phyloP scores from a whole-genome alignment of 1,284 basidiomycete species.

The Trichosporon sp. region DNA sequence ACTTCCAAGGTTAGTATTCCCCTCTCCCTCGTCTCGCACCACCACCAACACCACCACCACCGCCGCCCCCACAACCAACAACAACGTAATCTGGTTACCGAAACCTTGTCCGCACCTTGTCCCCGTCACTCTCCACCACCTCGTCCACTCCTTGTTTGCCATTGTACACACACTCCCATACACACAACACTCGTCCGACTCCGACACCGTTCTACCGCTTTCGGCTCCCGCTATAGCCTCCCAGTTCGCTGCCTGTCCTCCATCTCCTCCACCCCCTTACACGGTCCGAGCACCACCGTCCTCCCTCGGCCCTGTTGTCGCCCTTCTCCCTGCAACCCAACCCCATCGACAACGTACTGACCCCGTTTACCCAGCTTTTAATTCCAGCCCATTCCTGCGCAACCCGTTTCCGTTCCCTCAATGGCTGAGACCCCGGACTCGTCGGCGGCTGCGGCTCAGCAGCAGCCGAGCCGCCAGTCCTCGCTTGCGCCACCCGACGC shows the following conservation, averaged over 20 bases:
- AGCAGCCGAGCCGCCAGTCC: constrained; percentile 17
- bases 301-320: neutral
- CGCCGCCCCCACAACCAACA: neutral
- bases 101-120: neutral
- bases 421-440: constrained; percentile 19
- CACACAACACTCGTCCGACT: constrained; percentile 1
- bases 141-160: neutral
- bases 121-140: neutral
- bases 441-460: neutral
- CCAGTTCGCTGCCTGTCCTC: neutral
- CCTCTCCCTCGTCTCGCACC: neutral
- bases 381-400: neutral
- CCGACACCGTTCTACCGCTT: constrained; percentile 1
- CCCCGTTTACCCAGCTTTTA: neutral
- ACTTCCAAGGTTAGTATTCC: neutral
- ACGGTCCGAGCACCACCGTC: constrained; percentile 5
- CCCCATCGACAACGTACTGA: neutral
- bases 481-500: constrained; percentile 24
- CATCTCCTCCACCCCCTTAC: constrained; percentile 7
- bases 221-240: neutral
- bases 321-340: neutral
- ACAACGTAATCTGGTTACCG: neutral
- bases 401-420: neutral
- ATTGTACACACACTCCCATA: neutral
- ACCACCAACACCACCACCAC: neutral